Evolutionary conservation across 805 yeast species (phyloP).

Genomic region (Candida pseudoglaebosa): DNA sequence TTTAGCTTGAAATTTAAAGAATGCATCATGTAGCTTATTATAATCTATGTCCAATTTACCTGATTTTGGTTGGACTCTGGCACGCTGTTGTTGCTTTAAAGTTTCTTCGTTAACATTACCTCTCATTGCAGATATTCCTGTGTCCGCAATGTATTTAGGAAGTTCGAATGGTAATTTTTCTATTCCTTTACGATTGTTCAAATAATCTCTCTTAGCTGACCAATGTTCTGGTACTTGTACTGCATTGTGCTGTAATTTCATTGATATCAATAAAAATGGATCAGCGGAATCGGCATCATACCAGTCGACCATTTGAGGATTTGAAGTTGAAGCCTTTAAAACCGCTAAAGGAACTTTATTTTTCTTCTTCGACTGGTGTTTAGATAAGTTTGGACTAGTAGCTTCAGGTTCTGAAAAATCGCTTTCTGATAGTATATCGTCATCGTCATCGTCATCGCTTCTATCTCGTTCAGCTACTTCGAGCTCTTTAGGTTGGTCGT

Average conservation of each 20-base stretch:
- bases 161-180: conserved; percentile 71
- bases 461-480: conserved; percentile 12
- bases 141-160: conserved; percentile 72
- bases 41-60: conserved; percentile 85
- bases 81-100: conserved; percentile 71
- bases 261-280: conserved; percentile 59
- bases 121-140: conserved; percentile 88
- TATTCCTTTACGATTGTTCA: conserved; percentile 60
- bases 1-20: conserved; percentile 73
- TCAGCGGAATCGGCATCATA: conserved; percentile 80
- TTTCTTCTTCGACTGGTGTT: conserved; percentile 47
- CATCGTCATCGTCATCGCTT: conserved; percentile 24
- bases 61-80: conserved; percentile 84
- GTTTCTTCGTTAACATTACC: conserved; percentile 54
- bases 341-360: conserved; percentile 62
- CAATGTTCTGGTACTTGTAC: conserved; percentile 84
- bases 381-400: conserved; percentile 28
- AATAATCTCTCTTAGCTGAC: conserved; percentile 72
- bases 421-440: conserved; percentile 7
- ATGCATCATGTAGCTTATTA: conserved; percentile 76
- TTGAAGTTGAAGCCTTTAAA: conserved; percentile 54
- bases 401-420: conserved; percentile 13
- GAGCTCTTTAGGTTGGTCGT: not conserved
- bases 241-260: conserved; percentile 62
- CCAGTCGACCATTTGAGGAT: conserved; percentile 83